Evolutionary conservation across 2,329 filamentous ascomycete genomes (phyloP).

Genomic region (Tolypocladium cylindrosporum): DNA sequence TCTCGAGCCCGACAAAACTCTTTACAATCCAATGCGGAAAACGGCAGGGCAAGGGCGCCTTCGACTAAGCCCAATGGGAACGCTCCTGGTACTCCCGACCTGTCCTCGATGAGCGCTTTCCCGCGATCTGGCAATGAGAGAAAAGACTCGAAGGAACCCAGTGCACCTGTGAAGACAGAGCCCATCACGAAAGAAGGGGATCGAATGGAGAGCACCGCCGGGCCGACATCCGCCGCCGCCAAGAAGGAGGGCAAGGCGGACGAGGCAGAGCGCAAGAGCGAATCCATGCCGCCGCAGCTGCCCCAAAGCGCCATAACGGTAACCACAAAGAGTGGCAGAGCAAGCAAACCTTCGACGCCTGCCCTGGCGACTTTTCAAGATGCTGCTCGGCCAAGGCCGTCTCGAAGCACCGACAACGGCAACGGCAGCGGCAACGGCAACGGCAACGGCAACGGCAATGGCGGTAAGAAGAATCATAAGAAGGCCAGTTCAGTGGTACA

Average conservation of each 20-base stretch:
- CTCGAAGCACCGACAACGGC: conserved; percentile 32
- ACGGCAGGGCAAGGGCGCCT: conserved; percentile 40
- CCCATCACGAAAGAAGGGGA: conserved; percentile 22
- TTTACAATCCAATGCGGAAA: conserved; percentile 48
- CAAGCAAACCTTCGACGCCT: conserved; percentile 58
- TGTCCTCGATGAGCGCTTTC: conserved; percentile 16
- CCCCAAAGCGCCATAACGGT: conserved; percentile 31
- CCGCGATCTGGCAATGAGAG: conserved; percentile 27
- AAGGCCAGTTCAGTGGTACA: conserved; percentile 37
- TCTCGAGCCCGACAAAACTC: conserved; percentile 70
- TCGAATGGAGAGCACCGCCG: conserved; percentile 13
- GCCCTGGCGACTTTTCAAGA: conserved; percentile 51
- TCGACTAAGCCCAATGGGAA: conserved; percentile 52
- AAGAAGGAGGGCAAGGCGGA: conserved; percentile 35
- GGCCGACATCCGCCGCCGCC: conserved; percentile 17
- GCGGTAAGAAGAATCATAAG: conserved; percentile 47
- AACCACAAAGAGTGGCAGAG: conserved; percentile 55
- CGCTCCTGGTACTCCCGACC: conserved; percentile 27
- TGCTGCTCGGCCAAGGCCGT: conserved; percentile 40
- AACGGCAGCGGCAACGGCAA: conserved; percentile 19
- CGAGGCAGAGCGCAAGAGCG: conserved; percentile 25
- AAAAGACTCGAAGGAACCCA: conserved; percentile 41
- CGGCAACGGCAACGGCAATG: background rate
- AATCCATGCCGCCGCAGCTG: conserved; percentile 34
- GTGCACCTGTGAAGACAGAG: conserved; percentile 20